Percentiles rank a stretch among this genome's conserved stretches.
These are phyloP conservation scores for Carex sylvatica DNA, from an alignment of 202 grass and related monocot genomes.

Conservation along the genomic window DNA sequence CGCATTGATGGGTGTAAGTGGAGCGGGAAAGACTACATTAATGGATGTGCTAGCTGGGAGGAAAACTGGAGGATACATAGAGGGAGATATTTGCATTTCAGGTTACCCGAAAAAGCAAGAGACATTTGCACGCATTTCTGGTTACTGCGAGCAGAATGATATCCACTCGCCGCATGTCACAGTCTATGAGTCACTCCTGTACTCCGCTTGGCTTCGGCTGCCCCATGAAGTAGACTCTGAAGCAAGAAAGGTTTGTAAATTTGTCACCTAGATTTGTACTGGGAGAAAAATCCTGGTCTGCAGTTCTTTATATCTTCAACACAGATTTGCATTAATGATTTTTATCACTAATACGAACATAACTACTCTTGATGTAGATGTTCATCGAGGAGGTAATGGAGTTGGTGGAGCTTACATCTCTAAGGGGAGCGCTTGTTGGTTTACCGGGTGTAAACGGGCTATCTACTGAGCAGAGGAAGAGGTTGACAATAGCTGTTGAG, in stretches of 20 bases:
- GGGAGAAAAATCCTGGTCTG: not conserved
- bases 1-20: slow-evolving; percentile 90
- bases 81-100: slow-evolving; percentile 77
- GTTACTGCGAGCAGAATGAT: slow-evolving; percentile 93
- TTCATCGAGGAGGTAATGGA: slow-evolving; percentile 31
- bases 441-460: slow-evolving; percentile 24
- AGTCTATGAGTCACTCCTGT: slow-evolving; percentile 87
- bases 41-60: slow-evolving; percentile 94
- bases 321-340: not conserved
- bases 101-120: slow-evolving; percentile 97
- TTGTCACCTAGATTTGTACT: not conserved
- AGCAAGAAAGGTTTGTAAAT: slow-evolving; percentile 54
- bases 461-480: slow-evolving; percentile 30
- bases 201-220: slow-evolving; percentile 93
- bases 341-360: not conserved
- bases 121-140: slow-evolving; percentile 87
- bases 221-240: slow-evolving; percentile 61
- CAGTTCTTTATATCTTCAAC: not conserved
- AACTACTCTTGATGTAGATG: slow-evolving; percentile 5
- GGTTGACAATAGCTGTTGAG: slow-evolving; percentile 23
- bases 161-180: slow-evolving; percentile 96
- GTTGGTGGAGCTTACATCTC: slow-evolving; percentile 14
- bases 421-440: slow-evolving; percentile 17
- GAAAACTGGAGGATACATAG: slow-evolving; percentile 87
- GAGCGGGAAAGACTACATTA: slow-evolving; percentile 87